phyloP scores from a whole-genome alignment of 768 basidiomycete genomes.

The Boletus rex-veris region DNA sequence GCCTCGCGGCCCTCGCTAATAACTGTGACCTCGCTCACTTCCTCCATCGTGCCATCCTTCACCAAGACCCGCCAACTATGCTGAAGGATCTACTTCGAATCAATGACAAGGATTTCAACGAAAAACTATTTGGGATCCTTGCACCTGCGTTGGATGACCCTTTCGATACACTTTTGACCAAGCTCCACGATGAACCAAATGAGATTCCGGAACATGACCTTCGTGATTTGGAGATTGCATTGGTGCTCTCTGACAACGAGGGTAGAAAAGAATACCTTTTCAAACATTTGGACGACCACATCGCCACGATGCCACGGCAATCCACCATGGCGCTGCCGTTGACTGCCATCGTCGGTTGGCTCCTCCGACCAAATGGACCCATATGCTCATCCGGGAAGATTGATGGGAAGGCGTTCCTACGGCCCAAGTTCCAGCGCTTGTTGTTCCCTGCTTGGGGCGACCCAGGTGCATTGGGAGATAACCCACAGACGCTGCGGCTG shows the following conservation, averaged over 20 bases:
- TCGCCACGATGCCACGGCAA: background rate
- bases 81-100: background rate
- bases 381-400: background rate
- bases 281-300: background rate
- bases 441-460: background rate
- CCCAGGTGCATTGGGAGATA: background rate
- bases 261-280: background rate
- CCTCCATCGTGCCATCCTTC: no score
- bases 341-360: background rate
- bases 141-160: background rate
- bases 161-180: background rate
- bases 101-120: background rate
- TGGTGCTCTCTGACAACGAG: background rate
- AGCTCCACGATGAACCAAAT: background rate
- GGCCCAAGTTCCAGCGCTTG: background rate
- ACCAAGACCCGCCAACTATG: no score
- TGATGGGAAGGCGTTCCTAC: background rate
- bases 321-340: background rate
- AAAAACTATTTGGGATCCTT: background rate
- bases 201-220: constrained; percentile 5
- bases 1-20: fast-evolving
- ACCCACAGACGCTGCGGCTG: constrained; percentile 1
- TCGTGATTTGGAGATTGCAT: constrained; percentile 1
- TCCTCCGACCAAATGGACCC: background rate
- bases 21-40: no score